These are phyloP conservation scores for Lentinula raphanica DNA, from an alignment of 768 basidiomycete genomes.

Conservation along the genomic window DNA sequence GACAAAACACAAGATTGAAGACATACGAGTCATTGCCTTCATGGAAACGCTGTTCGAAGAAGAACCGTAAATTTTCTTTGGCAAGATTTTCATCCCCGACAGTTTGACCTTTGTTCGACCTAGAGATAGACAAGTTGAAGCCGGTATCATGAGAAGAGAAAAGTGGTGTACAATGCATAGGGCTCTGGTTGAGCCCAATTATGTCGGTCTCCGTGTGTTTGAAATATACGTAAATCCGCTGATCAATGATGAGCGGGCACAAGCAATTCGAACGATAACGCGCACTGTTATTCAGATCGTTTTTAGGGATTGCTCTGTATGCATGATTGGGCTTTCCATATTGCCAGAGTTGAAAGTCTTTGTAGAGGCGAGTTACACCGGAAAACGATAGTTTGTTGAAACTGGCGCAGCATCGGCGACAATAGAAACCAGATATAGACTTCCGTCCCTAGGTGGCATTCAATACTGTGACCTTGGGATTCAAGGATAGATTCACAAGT, in stretches of 20 bases:
- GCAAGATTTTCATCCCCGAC: conserved; percentile 68
- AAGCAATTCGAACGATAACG: conserved; percentile 1
- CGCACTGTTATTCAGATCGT: conserved; percentile 44
- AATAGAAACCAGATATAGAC: conserved; percentile 79
- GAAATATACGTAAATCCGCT: conserved; percentile 53
- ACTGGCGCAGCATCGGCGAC: conserved; percentile 68
- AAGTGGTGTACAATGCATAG: conserved; percentile 48
- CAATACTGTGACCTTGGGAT: background rate
- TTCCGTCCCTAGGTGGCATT: conserved; percentile 50
- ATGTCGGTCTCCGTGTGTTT: conserved; percentile 60
- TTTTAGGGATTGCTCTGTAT: conserved; percentile 46
- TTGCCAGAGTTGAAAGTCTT: conserved; percentile 65
- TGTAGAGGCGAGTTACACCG: conserved; percentile 60
- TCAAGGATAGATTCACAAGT: background rate
- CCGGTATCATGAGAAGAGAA: background rate
- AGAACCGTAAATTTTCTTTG: conserved; percentile 65
- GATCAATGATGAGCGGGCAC: background rate
- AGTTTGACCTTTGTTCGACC: conserved; percentile 62
- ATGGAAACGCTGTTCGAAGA: conserved; percentile 85
- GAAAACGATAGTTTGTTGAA: conserved; percentile 74
- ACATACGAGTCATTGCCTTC: conserved; percentile 76
- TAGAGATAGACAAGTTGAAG: conserved; percentile 20
- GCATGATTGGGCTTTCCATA: conserved; percentile 41
- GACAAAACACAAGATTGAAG: background rate
- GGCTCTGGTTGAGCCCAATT: conserved; percentile 58